Evolutionary conservation across 2,329 filamentous ascomycete genomes (phyloP), one percentile per base, ranked within the genome.

Genomic region (Alternaria brassicae): DNA sequence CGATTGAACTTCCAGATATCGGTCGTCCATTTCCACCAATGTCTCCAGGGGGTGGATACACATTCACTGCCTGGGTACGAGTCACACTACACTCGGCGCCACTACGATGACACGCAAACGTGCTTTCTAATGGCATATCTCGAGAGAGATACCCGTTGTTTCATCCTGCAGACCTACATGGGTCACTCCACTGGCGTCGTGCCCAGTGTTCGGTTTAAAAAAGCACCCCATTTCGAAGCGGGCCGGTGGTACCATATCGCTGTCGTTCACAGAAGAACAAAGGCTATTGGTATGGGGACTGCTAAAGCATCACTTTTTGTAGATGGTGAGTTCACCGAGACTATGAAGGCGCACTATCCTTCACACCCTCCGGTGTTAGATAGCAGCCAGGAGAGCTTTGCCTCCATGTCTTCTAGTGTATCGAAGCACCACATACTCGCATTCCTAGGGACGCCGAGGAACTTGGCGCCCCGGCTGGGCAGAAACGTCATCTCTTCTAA

Each of bases 81-180:
- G 87, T 15, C 95, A 99, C 76, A 99, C 95, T 0, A 99, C 95
- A 0, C 85, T 99, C 76, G 95, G 95, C 25, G 92, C 95, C n/a
- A n/a, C 8, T 98, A 96, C 77, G 95, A 99, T 78, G 84, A 89
- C 3, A 92, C 88, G 5, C 94, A 98, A 77, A 92, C 91, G 5
- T 99, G 95, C 77, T 99, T 99, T 72, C 81, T 99, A 34, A 87
- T 99, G 68, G 89, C 93, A 60, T 99, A 99, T 73, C 84, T 99
- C 37, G 96, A 99, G 76, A 93, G 90, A 73, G 93, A 97, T 75
- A 96, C 92, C 2, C 91, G 87, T 61, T 95, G 97, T 78, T 91
- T 99, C 67, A 99, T 99, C 67, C 82, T 99, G 6, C 95, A 99
- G 79, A 98, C 96, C 7, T 97, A 95, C 17, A 91, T 98, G 61